phyloP scores from a whole-genome alignment of 139 green algal genomes.

The Auxenochlorella pyrenoidosa region DNA sequence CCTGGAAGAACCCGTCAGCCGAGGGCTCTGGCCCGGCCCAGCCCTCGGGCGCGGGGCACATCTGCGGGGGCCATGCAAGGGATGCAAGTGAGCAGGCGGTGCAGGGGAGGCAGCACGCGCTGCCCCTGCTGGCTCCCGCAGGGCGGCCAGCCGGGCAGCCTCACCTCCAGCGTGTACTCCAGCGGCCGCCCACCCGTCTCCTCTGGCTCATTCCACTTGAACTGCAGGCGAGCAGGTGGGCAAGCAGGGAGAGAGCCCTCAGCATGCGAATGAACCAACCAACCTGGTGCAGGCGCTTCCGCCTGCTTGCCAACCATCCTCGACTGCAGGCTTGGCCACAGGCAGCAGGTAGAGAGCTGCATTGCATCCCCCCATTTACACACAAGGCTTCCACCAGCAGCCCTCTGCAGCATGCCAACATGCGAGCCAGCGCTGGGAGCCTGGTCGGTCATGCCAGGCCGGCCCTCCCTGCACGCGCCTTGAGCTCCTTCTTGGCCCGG shows the following conservation, averaged over 20 bases:
- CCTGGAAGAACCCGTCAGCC: constrained; percentile 51
- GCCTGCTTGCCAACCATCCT: background rate
- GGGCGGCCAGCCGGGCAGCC: background rate
- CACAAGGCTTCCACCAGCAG: too few species aligned
- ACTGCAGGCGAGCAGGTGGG: constrained; percentile 38
- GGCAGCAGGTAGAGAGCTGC: background rate
- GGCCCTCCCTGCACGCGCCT: constrained; percentile 45
- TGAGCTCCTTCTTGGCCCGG: constrained; percentile 59
- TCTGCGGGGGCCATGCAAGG: constrained; percentile 34
- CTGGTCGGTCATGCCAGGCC: too few species aligned
- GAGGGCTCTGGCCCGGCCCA: constrained; percentile 32
- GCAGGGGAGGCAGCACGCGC: background rate
- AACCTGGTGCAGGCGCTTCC: too few species aligned
- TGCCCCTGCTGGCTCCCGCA: background rate
- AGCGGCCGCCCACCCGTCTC: constrained; percentile 65
- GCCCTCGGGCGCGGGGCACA: constrained; percentile 51
- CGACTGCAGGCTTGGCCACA: background rate
- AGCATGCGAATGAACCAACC: too few species aligned
- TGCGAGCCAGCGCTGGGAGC: too few species aligned
- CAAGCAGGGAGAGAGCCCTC: background rate
- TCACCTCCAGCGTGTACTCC: constrained; percentile 51
- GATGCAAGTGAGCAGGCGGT: background rate
- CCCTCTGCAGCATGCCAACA: too few species aligned
- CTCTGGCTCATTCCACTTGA: constrained; percentile 72
- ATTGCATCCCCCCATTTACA: background rate